Evolutionary conservation across 306 rosid genomes (phyloP).

Genomic region (Castanospermum australe): DNA sequence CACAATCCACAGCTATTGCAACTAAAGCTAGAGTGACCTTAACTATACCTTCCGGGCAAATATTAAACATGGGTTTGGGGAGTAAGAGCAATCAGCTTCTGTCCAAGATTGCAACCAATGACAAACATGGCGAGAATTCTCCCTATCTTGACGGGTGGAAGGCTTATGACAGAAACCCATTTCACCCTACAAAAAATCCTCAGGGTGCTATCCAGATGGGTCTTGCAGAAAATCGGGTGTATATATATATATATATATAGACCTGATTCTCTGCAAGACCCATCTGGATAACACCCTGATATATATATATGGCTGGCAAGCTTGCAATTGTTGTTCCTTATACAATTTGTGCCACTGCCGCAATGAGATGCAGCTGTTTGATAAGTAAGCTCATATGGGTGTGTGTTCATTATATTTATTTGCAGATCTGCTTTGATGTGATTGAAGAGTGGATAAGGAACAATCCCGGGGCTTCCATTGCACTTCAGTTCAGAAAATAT

Average conservation of each 20-base stretch:
- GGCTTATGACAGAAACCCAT: conserved; percentile 79
- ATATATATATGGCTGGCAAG: background rate
- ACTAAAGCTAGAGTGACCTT: background rate
- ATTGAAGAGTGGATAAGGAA: conserved; percentile 68
- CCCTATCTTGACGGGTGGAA: conserved; percentile 91
- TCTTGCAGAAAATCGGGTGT: conserved; percentile 91
- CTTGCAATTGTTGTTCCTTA: background rate
- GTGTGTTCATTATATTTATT: background rate
- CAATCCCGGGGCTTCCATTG: conserved; percentile 78
- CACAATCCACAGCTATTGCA: background rate
- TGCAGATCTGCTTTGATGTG: conserved; percentile 64
- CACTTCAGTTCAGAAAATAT: conserved; percentile 61
- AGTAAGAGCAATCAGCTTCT: conserved; percentile 38
- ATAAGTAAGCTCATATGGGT: background rate
- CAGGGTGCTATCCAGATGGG: conserved; percentile 91
- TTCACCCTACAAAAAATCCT: conserved; percentile 60
- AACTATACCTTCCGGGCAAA: background rate
- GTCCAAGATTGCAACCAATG: conserved; percentile 75
- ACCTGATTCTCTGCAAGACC: too few species aligned
- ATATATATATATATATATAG: too few species aligned
- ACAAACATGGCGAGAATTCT: conserved; percentile 76
- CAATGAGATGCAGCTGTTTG: background rate
- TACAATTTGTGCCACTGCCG: background rate
- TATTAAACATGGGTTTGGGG: conserved; percentile 23
- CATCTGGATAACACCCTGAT: too few species aligned